phyloP scores from a whole-genome alignment of 306 rosid genomes.

The Rubus idaeus region DNA sequence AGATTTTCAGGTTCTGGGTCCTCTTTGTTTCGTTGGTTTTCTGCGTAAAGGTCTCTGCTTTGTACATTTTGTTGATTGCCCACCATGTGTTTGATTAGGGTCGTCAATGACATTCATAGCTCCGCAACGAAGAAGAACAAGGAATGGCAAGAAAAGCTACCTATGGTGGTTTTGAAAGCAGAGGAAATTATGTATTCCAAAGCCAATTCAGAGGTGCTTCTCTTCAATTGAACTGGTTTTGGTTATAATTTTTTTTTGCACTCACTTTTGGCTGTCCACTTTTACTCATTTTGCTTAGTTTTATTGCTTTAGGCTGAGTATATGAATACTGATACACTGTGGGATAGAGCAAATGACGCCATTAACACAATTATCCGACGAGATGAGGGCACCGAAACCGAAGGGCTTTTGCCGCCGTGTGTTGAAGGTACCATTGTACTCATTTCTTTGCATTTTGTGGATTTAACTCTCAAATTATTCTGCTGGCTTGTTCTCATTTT shows the following conservation, averaged over 20 bases:
- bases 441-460: constrained; percentile 25
- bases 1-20: constrained; percentile 88
- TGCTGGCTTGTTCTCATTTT: constrained; percentile 23
- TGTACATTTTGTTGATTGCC: constrained; percentile 57
- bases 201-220: constrained; percentile 89
- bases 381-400: constrained; percentile 83
- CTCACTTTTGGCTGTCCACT: not conserved
- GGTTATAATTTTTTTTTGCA: constrained; percentile 27
- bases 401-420: constrained; percentile 93
- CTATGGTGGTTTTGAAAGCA: constrained; percentile 83
- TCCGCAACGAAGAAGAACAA: constrained; percentile 78
- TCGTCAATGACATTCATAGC: constrained; percentile 70
- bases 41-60: not conserved
- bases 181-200: constrained; percentile 99
- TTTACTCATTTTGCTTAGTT: constrained; percentile 29
- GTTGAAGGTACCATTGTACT: constrained; percentile 74
- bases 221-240: not conserved
- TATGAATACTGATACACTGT: constrained; percentile 65
- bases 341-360: constrained; percentile 97
- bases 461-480: constrained; percentile 24
- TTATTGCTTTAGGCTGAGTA: constrained; percentile 73
- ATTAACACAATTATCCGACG: constrained; percentile 90
- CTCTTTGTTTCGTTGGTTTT: constrained; percentile 20
- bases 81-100: constrained; percentile 85
- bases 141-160: constrained; percentile 95